Evolutionary conservation across 1,284 basidiomycete genomes (phyloP), one percentile per base, ranked within the genome.

Genomic region (Ceraceosorus guamensis): DNA sequence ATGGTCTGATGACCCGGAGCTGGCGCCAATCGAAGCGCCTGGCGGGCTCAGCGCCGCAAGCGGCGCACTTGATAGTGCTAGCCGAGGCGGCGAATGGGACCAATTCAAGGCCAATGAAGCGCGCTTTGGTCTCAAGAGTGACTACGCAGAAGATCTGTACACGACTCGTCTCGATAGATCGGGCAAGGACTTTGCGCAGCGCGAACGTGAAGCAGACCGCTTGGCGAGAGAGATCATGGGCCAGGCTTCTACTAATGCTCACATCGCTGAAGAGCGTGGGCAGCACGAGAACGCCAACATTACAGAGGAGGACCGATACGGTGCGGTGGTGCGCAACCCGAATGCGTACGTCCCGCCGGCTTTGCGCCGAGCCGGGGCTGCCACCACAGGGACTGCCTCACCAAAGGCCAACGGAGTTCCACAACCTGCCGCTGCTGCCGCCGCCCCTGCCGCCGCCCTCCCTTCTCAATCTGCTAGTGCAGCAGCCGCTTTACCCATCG

Each of bases 221-320:
- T 82, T 97, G 61, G 93, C 93, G 4, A 86, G 86, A 65, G 91
- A 98, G 79, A 98, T 97, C 66, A 81, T 89, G 77, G 46, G 46
- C 37, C 50, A 34, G 37, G 63, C 33, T 46, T 6, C 62, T 31
- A 62, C 71, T 73, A 98, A 97, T 77, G 78, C 85, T 2, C 93
- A 98, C 77, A 77, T 97, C 53, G 86, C 87, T 50, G 93, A 98
- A 77, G 93, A 98, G 78, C 84, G 93, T 61, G 85, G 85, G 49
- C 78, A 86, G 67, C 87, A 87, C 66, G 87, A 88, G 67, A 84
- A 82, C 61, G 60, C 64, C 13, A 85, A 86, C 31, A 76, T 82
- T 57, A 89, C 93, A 75, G 93, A 98, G 79, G 95, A 97, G 79
- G 91, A 96, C 80, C 92, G 90, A 89, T 97, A 92, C 76, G 88